Evolutionary conservation across 768 basidiomycete species (phyloP).

Genomic region (Lyophyllum atratum): DNA sequence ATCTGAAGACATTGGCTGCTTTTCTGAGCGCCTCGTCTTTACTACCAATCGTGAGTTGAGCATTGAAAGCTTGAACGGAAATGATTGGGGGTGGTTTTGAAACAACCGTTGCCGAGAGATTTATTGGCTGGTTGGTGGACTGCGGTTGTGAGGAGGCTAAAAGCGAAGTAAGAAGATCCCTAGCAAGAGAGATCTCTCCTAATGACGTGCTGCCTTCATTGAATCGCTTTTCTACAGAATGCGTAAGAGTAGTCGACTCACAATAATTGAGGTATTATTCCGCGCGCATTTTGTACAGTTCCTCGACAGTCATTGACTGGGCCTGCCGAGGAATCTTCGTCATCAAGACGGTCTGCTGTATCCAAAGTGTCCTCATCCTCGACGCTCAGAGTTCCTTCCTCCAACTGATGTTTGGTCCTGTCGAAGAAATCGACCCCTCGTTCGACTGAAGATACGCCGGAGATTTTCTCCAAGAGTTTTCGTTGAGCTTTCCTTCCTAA

Average conservation of each 20-base stretch:
- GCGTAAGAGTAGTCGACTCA: slow-evolving; percentile 39
- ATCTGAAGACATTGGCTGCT: slow-evolving; percentile 70
- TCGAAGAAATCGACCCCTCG: slow-evolving; percentile 80
- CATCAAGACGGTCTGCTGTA: slow-evolving; percentile 26
- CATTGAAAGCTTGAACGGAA: slow-evolving; percentile 72
- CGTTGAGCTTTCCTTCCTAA: slow-evolving; percentile 56
- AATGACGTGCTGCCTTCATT: slow-evolving; percentile 56
- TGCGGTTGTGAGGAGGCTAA: slow-evolving; percentile 37
- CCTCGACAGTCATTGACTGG: slow-evolving; percentile 72
- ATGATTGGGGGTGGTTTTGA: slow-evolving; percentile 64
- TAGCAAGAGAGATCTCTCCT: slow-evolving; percentile 80
- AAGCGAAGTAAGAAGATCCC: slow-evolving; percentile 65
- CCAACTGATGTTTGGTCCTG: slow-evolving; percentile 10
- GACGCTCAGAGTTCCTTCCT: slow-evolving; percentile 1
- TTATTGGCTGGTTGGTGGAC: slow-evolving; percentile 17
- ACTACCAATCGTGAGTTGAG: slow-evolving; percentile 71
- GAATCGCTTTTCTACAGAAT: slow-evolving; percentile 1
- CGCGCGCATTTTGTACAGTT: slow-evolving; percentile 70
- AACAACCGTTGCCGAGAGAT: slow-evolving; percentile 63
- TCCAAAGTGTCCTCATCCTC: slow-evolving; percentile 22
- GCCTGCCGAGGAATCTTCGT: slow-evolving; percentile 24
- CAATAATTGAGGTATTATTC: slow-evolving; percentile 76
- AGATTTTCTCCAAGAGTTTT: slow-evolving; percentile 66
- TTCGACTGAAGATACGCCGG: slow-evolving; percentile 68
- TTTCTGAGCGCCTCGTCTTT: slow-evolving; percentile 81